A percentile compares a stretch with the other conserved stretches of the same genome.
These are phyloP conservation scores for Epichloe typhina DNA, from an alignment of 2,329 filamentous ascomycete genomes.

Conservation along the genomic window DNA sequence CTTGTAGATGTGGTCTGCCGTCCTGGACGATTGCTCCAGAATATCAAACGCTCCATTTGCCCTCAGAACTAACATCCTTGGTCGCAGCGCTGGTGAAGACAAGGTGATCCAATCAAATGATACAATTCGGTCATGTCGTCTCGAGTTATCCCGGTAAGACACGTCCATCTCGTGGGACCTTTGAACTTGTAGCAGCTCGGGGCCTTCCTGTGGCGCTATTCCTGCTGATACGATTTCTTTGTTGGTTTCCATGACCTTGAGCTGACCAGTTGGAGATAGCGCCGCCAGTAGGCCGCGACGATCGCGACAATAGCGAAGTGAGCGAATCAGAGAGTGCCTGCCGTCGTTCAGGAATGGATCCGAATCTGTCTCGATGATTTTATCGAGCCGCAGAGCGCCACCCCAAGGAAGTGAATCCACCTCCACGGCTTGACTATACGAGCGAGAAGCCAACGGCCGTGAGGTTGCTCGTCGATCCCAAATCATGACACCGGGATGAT, in stretches of 20 bases:
- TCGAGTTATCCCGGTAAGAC: constrained; percentile 35
- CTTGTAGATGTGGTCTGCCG: constrained; percentile 44
- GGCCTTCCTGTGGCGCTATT: constrained; percentile 31
- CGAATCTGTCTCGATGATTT: constrained; percentile 41
- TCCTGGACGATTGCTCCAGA: constrained; percentile 45
- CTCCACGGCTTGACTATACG: constrained; percentile 45
- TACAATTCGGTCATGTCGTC: constrained; percentile 47
- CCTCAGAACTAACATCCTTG: constrained; percentile 45
- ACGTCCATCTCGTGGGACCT: constrained; percentile 51
- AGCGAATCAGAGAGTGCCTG: constrained; percentile 48
- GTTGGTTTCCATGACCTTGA: constrained; percentile 46
- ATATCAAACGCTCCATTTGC: constrained; percentile 50
- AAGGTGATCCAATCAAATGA: constrained; percentile 57
- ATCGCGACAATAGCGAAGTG: constrained; percentile 50
- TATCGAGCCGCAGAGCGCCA: constrained; percentile 43
- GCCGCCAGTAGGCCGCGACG: constrained; percentile 48
- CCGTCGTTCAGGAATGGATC: constrained; percentile 36
- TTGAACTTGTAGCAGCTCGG: constrained; percentile 45
- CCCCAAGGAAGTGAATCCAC: constrained; percentile 51
- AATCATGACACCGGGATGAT: constrained; percentile 60
- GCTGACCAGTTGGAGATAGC: constrained; percentile 48
- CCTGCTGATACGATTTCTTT: constrained; percentile 34
- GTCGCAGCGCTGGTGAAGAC: constrained; percentile 39
- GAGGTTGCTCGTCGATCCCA: constrained; percentile 61
- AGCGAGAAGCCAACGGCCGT: constrained; percentile 36